Evolutionary conservation across 2,329 filamentous ascomycete genomes (phyloP).

Genomic region (Aspergillus versicolor): DNA sequence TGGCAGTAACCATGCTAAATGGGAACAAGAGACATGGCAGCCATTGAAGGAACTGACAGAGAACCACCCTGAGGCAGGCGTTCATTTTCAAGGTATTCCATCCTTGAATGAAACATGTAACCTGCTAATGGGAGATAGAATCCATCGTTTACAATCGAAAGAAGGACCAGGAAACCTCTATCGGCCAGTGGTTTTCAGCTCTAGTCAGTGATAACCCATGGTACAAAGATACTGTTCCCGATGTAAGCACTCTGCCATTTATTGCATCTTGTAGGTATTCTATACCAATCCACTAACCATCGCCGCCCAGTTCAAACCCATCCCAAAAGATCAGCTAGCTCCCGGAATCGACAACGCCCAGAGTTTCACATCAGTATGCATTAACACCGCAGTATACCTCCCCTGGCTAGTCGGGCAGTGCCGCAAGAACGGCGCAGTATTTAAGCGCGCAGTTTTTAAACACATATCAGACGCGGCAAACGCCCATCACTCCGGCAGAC

Average conservation of each 20-base stretch:
- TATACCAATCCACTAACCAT: neutral
- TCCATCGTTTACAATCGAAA: conserved; percentile 58
- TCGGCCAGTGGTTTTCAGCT: conserved; percentile 63
- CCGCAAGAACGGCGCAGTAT: conserved; percentile 66
- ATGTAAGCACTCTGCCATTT: conserved; percentile 48
- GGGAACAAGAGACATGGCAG: conserved; percentile 66
- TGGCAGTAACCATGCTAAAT: conserved; percentile 44
- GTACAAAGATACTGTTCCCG: conserved; percentile 69
- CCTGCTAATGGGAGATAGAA: conserved; percentile 32
- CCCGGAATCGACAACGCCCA: conserved; percentile 69
- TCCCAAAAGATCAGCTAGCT: conserved; percentile 59
- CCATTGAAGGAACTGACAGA: conserved; percentile 60
- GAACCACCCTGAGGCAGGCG: conserved; percentile 71
- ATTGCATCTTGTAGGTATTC: too few relatives aligned
- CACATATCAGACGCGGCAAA: conserved; percentile 71
- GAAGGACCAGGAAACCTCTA: conserved; percentile 60
- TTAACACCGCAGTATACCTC: conserved; percentile 86
- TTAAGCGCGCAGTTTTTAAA: conserved; percentile 63
- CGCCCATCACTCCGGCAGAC: conserved; percentile 57
- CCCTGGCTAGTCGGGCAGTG: conserved; percentile 82
- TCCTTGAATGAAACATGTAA: neutral
- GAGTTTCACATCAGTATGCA: conserved; percentile 80
- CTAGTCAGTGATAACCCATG: conserved; percentile 68
- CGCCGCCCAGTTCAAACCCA: conserved; percentile 56
- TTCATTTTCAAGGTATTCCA: conserved; percentile 70